Base-by-base conservation (phyloP, 441 rosid species). In the Lepidium campestre region DNA sequence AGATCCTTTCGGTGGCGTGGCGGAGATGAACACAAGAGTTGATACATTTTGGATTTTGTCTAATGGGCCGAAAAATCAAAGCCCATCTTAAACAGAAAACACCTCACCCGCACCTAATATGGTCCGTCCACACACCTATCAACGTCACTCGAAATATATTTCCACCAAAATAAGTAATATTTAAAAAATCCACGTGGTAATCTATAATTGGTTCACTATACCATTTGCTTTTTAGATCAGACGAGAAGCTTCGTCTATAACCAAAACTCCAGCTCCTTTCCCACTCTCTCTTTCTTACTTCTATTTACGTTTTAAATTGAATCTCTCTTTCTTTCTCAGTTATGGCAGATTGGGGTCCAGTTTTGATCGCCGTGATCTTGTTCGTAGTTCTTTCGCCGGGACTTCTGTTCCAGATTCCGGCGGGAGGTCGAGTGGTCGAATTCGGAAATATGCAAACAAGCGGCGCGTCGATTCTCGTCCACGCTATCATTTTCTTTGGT, bases 331-430 rank as follows among this genome's bases (percentile, higher is more conserved):
- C 46, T 31, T 27, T 7, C 34, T 6, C n/a, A 35, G 18, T 8
- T 4, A 86, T 82, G 91, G 85, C 86, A 20, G 91, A 86, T 62
- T 86, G 87, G 92, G 92, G 86, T 1, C 87, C 89, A 9, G 89
- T 84, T 10, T 29, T 82, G 62, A 75, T 84, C 59, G 87, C 86
- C 7, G 85, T 82, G 68, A 75, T 84, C 71, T 76, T 86, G 68
- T 86, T 86, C 77, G 87, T 86, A 47, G 64, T 86, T 63, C 31
- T 86, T 18, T 60, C 74, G 1, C 91, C 89, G 20, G 91, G 89
- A 17, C 78, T 86, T 47, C 68, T 86, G 63, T 78, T 82, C 72
- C 91, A 86, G 86, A 71, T 86, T 29, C 91, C 91, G 1, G 86
- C 77, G 19, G 68, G 60, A 37, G 67, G 61, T 49, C 64, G 79